Conservation (phyloP, 2,329 filamentous ascomycete genomes). For the Acephala macrosclerotiorum region DNA sequence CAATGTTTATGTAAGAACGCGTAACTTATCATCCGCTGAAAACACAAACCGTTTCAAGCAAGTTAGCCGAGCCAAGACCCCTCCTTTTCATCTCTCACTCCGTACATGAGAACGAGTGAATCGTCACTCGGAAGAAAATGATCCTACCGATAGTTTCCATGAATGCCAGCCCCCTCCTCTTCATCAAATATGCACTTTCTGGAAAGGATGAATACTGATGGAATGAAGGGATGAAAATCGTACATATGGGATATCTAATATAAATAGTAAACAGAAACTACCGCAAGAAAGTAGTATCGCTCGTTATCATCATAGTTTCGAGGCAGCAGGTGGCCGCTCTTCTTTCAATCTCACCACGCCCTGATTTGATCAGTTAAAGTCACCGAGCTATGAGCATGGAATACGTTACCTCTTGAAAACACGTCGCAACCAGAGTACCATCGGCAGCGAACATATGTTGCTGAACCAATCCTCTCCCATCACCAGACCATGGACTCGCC, state of each 20-base stretch:
- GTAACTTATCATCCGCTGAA: too few relatives aligned
- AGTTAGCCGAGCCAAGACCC: too few relatives aligned
- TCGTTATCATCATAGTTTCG: conserved; percentile 31
- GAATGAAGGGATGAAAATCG: not conserved
- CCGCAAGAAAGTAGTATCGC: not conserved
- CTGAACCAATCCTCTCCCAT: conserved; percentile 77
- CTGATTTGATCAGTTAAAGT: conserved; percentile 30
- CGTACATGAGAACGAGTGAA: not conserved
- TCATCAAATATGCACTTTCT: not conserved
- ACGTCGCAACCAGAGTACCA: conserved; percentile 78
- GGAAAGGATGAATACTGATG: not conserved
- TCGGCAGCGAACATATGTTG: conserved; percentile 77
- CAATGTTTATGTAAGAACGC: too few relatives aligned
- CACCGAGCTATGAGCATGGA: not conserved
- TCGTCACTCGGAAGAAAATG: too few relatives aligned
- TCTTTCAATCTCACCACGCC: conserved; percentile 42
- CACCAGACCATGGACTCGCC: conserved; percentile 81
- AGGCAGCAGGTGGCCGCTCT: conserved; percentile 22
- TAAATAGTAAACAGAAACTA: not conserved
- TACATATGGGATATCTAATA: not conserved
- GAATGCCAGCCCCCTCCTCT: not conserved
- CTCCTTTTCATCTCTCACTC: too few relatives aligned
- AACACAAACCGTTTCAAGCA: too few relatives aligned
- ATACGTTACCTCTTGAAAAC: conserved; percentile 72
- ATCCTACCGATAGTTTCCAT: not conserved